Percentiles rank a stretch among this genome's conserved stretches.
phyloP scores from a whole-genome alignment of 441 rosid species.

The Mallotus repandus region DNA sequence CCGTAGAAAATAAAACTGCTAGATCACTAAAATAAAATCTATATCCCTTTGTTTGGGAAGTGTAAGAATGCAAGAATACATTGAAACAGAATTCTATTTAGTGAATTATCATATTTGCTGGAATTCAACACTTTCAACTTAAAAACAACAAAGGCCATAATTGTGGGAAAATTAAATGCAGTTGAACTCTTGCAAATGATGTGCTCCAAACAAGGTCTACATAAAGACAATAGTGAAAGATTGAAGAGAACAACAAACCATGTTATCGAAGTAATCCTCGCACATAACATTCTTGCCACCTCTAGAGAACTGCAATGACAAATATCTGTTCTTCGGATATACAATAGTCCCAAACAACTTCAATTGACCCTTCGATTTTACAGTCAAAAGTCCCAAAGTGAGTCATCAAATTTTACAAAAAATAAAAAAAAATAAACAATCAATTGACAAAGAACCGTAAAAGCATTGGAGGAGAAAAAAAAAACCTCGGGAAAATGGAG shows the following conservation, averaged over 20 bases:
- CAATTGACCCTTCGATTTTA: conserved; percentile 60
- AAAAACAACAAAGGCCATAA: no score
- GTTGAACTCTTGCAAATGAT: no score
- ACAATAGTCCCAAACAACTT: conserved; percentile 84
- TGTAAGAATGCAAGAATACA: no score
- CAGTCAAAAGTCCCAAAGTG: not conserved
- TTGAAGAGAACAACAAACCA: conserved; percentile 48
- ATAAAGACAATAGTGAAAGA: not conserved
- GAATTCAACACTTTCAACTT: no score
- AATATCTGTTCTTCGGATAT: conserved; percentile 70
- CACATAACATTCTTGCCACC: conserved; percentile 86
- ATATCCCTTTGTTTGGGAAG: no score
- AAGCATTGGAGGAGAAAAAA: not conserved
- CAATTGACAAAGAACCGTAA: conserved; percentile 32
- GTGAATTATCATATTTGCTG: no score
- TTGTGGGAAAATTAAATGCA: no score
- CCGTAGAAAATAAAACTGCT: conserved; percentile 4
- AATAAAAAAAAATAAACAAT: not conserved
- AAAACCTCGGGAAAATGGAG: conserved; percentile 80
- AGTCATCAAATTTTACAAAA: not conserved
- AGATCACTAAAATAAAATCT: no score
- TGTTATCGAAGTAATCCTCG: conserved; percentile 81
- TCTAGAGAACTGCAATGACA: conserved; percentile 78
- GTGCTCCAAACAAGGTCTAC: no score
- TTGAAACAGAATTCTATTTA: no score